phyloP scores from a whole-genome alignment of 495 filamentous ascomycete genomes.

The Neurospora africana region DNA sequence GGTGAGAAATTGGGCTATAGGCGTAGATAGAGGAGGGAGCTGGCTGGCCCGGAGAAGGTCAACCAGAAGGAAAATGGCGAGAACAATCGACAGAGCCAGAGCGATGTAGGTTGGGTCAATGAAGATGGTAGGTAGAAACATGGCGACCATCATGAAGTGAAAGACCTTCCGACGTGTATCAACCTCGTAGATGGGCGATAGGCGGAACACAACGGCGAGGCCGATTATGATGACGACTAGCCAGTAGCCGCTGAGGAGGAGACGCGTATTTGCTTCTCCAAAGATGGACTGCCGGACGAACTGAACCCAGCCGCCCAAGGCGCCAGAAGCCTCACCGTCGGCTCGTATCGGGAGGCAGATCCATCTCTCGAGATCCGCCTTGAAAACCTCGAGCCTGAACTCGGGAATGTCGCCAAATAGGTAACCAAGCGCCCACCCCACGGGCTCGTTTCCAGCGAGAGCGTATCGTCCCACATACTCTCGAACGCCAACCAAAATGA shows the following conservation, averaged over 20 bases:
- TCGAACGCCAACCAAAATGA: constrained; percentile 63
- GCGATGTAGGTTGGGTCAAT: constrained; percentile 77
- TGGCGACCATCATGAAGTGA: constrained; percentile 93
- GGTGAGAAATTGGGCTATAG: constrained; percentile 72
- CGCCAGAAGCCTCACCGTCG: constrained; percentile 24
- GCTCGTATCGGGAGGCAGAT: constrained; percentile 52
- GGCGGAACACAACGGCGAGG: constrained; percentile 57
- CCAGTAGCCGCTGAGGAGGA: constrained; percentile 68
- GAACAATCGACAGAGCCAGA: constrained; percentile 61
- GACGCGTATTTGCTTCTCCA: constrained; percentile 72
- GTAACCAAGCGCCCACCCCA: constrained; percentile 89
- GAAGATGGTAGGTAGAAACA: constrained; percentile 80
- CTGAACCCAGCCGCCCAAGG: constrained; percentile 46
- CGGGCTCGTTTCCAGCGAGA: constrained; percentile 62
- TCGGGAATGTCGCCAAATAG: constrained; percentile 66
- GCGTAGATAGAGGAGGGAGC: constrained; percentile 74
- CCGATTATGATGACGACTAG: constrained; percentile 55
- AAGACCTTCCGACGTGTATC: constrained; percentile 98
- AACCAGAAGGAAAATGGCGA: constrained; percentile 75
- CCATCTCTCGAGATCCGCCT: constrained; percentile 60
- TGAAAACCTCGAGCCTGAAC: constrained; percentile 56
- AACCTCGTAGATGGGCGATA: constrained; percentile 66
- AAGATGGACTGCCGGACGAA: constrained; percentile 45
- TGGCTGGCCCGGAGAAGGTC: constrained; percentile 85
- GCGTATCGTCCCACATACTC: constrained; percentile 55